Conservation (phyloP, 371 early-diverging fungal genomes). For the Lichtheimia ornata region DNA sequence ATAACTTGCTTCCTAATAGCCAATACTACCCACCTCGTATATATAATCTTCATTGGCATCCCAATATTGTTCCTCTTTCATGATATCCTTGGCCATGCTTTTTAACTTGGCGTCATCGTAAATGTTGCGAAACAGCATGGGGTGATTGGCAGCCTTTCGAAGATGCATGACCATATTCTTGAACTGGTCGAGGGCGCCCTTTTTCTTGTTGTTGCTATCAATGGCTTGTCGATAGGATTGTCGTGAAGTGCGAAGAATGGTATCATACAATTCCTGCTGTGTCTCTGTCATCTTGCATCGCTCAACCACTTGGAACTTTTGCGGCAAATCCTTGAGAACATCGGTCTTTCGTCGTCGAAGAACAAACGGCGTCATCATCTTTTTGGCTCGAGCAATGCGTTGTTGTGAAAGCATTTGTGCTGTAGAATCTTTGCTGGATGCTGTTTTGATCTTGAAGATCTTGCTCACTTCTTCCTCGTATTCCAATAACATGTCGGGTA, state of each 20-base stretch:
- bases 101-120: conserved; percentile 60
- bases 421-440: conserved; percentile 17
- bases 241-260: conserved; percentile 41
- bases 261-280: conserved; percentile 47
- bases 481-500: conserved; percentile 84
- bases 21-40: conserved; percentile 46
- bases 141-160: conserved; percentile 87
- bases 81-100: conserved; percentile 69
- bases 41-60: conserved; percentile 77
- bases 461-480: conserved; percentile 55
- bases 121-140: conserved; percentile 70
- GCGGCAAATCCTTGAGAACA: conserved; percentile 71
- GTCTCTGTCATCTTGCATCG: conserved; percentile 42
- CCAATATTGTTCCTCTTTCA: conserved; percentile 47
- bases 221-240: conserved; percentile 17
- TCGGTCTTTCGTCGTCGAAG: conserved; percentile 72
- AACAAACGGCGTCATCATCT: conserved; percentile 83
- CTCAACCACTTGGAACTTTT: conserved; percentile 55
- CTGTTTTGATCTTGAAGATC: conserved; percentile 57
- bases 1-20: neutral
- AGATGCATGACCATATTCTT: conserved; percentile 79
- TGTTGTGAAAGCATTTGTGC: conserved; percentile 54
- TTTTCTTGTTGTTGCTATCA: conserved; percentile 15
- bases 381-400: conserved; percentile 68
- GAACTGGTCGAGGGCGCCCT: conserved; percentile 22